These are phyloP conservation scores for Lophiostoma macrostomum DNA, from an alignment of 495 filamentous ascomycete genomes.

Conservation along the genomic window DNA sequence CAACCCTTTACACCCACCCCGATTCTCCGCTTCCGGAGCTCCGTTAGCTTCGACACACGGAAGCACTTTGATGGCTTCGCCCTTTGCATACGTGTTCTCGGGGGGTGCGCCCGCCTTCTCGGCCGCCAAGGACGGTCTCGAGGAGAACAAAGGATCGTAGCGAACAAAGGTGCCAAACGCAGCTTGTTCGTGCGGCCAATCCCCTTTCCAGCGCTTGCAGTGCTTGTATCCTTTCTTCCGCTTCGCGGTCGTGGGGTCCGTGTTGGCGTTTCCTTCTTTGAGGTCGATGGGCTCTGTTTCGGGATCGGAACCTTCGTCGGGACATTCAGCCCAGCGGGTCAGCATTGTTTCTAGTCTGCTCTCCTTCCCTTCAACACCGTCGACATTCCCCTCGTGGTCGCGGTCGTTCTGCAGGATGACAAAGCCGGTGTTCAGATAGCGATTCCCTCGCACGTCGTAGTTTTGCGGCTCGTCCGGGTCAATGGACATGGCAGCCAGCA, in stretches of 20 bases:
- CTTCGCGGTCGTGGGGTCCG: too few species aligned
- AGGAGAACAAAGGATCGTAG: too few species aligned
- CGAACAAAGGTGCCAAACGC: slow-evolving; percentile 43
- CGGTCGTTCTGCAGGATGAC: slow-evolving; percentile 42
- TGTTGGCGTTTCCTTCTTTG: too few species aligned
- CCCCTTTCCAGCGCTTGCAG: slow-evolving; percentile 38
- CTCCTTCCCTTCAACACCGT: too few species aligned
- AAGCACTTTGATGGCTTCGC: slow-evolving; percentile 41
- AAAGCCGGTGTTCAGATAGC: slow-evolving; percentile 45
- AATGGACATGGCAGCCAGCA: slow-evolving; percentile 47
- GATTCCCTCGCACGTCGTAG: slow-evolving; percentile 36
- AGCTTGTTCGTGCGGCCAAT: slow-evolving; percentile 45
- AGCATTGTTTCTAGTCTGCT: too few species aligned
- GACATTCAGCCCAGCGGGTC: slow-evolving; percentile 46
- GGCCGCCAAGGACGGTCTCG: too few species aligned
- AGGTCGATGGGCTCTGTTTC: too few species aligned
- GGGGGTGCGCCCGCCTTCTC: too few species aligned
- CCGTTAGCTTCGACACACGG: slow-evolving; percentile 44
- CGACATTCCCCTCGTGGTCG: slow-evolving; percentile 42
- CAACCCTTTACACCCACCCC: slow-evolving; percentile 30
- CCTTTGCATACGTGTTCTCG: slow-evolving; percentile 36
- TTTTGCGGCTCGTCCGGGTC: slow-evolving; percentile 35
- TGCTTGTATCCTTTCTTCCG: slow-evolving; percentile 34
- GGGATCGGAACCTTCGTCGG: too few species aligned
- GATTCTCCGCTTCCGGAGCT: slow-evolving; percentile 24